Conservation (phyloP, 1,284 basidiomycete genomes). For the Cystobasidiaceae sp. region DNA sequence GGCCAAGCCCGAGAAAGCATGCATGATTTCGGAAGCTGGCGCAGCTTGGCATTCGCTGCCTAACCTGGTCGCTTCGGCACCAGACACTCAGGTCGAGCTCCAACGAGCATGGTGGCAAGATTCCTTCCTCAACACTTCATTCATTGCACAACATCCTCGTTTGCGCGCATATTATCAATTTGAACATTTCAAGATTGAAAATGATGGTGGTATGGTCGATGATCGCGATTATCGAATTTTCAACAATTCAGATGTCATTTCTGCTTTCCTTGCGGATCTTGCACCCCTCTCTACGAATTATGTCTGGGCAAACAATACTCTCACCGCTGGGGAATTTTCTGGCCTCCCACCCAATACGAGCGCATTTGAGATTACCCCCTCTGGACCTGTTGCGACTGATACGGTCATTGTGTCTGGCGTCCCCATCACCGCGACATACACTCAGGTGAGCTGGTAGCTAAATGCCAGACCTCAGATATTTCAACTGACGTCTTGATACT, state of each 20-base stretch:
- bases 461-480: too few relatives aligned
- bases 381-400: slow-evolving; percentile 3
- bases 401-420: slow-evolving; percentile 11
- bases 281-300: slow-evolving; percentile 31
- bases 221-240: slow-evolving; percentile 41
- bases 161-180: slow-evolving; percentile 15
- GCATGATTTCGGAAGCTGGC: slow-evolving; percentile 42
- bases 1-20: slow-evolving; percentile 37
- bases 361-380: slow-evolving; percentile 15
- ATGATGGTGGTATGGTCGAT: slow-evolving; percentile 35
- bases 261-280: slow-evolving; percentile 36
- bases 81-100: slow-evolving; percentile 33
- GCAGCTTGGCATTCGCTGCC: slow-evolving; percentile 42
- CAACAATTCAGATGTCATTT: slow-evolving; percentile 34
- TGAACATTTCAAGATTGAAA: slow-evolving; percentile 36
- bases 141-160: slow-evolving; percentile 17
- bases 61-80: slow-evolving; percentile 16
- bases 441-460: too few relatives aligned
- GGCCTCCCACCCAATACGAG: slow-evolving; percentile 4
- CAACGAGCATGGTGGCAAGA: slow-evolving; percentile 41
- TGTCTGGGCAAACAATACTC: slow-evolving; percentile 23
- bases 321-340: not conserved
- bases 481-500: too few relatives aligned
- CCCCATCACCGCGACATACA: not conserved
- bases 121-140: slow-evolving; percentile 34